Conservation (phyloP, 2,329 filamentous ascomycete genomes). For the Xylaria arbuscula region DNA sequence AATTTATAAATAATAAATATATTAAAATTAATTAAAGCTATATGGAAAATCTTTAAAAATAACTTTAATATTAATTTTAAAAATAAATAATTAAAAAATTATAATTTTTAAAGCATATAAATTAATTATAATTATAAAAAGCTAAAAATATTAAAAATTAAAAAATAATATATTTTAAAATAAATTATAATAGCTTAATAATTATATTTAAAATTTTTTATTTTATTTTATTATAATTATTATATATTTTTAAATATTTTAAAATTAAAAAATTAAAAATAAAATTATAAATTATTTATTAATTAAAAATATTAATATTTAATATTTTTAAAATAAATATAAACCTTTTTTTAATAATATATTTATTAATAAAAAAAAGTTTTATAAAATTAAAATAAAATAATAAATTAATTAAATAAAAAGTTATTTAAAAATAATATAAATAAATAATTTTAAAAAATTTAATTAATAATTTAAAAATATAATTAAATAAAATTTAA, state of each 20-base stretch:
- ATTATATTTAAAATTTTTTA: too few relatives aligned
- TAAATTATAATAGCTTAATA: too few relatives aligned
- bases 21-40: not conserved
- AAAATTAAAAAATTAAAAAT: not conserved
- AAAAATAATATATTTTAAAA: not conserved
- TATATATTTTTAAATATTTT: not conserved
- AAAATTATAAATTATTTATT: not conserved
- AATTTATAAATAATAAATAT: not conserved
- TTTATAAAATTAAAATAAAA: not conserved
- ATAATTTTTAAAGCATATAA: not conserved
- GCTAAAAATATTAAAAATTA: too few relatives aligned
- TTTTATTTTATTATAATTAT: slow-evolving; percentile 10
- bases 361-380: not conserved
- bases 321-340: not conserved
- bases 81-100: not conserved
- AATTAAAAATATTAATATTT: not conserved
- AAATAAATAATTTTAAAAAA: not conserved
- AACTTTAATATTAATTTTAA: slow-evolving; percentile 7
- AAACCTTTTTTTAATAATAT: not conserved
- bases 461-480: not conserved
- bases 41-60: too few relatives aligned
- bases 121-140: not conserved
- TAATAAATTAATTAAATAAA: not conserved
- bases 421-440: not conserved
- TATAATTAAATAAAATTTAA: not conserved